phyloP scores from a whole-genome alignment of 768 basidiomycete species.

The Lentinula lateritia region DNA sequence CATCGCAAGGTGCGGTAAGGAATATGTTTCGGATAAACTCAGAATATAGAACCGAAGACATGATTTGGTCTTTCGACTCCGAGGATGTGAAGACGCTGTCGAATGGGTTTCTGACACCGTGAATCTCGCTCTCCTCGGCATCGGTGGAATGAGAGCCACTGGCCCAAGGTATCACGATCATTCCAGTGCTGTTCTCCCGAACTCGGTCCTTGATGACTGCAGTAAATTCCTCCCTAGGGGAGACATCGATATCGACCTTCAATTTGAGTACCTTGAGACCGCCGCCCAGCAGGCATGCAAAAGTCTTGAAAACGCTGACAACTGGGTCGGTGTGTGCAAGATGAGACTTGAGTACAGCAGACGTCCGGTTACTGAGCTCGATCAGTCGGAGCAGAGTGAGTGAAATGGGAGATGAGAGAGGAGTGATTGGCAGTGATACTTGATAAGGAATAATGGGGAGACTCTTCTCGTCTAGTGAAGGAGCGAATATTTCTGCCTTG shows the following conservation, averaged over 20 bases:
- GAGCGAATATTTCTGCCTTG: background rate
- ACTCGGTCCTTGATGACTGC: background rate
- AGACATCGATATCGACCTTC: slow-evolving; percentile 32
- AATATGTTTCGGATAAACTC: slow-evolving; percentile 86
- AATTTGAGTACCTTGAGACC: slow-evolving; percentile 44
- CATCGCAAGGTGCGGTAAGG: slow-evolving; percentile 62
- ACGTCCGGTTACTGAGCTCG: slow-evolving; percentile 85
- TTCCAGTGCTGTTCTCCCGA: slow-evolving; percentile 10
- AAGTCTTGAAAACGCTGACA: slow-evolving; percentile 70
- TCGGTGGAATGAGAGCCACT: slow-evolving; percentile 28
- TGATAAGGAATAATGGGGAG: background rate
- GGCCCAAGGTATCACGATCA: slow-evolving; percentile 86
- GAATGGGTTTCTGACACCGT: slow-evolving; percentile 51
- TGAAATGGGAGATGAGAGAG: slow-evolving; percentile 4
- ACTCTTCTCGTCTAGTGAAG: slow-evolving; percentile 21
- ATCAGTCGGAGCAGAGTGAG: slow-evolving; percentile 83
- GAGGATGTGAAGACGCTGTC: slow-evolving; percentile 66
- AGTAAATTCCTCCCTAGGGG: background rate
- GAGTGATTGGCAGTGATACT: background rate
- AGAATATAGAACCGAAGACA: slow-evolving; percentile 55
- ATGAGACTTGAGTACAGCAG: slow-evolving; percentile 78
- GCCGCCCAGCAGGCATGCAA: slow-evolving; percentile 50
- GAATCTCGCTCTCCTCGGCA: slow-evolving; percentile 22
- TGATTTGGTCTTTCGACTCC: slow-evolving; percentile 42
- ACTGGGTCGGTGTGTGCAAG: slow-evolving; percentile 69